Evolutionary conservation across 345 rosid species (phyloP), one percentile per base, ranked within the genome.

Genomic region (Rhizophora apiculata): DNA sequence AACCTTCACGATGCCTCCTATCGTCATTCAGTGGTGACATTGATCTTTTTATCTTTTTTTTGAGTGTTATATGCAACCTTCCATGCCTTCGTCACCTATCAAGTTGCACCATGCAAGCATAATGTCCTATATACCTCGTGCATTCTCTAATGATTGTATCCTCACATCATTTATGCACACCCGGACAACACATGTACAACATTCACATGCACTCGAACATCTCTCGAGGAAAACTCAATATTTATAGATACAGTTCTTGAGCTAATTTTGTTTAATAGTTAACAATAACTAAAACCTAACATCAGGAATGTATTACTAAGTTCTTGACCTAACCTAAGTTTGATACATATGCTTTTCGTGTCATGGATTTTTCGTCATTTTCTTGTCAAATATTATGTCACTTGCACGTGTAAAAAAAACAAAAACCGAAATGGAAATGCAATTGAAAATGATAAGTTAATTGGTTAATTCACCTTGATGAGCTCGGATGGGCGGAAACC

Each of bases 401-500:
- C 60, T 19, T 61, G 51, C 22, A 37, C 30, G 13, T 24, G 8
- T 22, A 22, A 55, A 10, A 8, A 26, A 15, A 5, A 9, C 2
- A 5, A 16, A 55, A 22, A 21, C 22, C 1, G 24, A 26, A 55
- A 11, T 55, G 60, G 29, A 55, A 21, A 55, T 21, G 24, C 13
- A 21, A 2, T 55, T n/a, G 16, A 13, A 55, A 55, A 15, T 55
- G 30, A 26, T 26, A 16, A 19, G 20, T n/a, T 53, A 26, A 34
- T n/a, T 19, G 53, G 22, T 43, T 65, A 10, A 69, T 60, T 30
- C 49, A 92, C 99, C 98, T 88, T 96, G 81, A 96, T 87, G 85
- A 96, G 87, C 72, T 92, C 97, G 22, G 98, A 96, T 13, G 99
- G 99, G 9, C 97, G 94, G 70, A 89, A 96, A 46, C 90, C 99